phyloP scores from a whole-genome alignment of 2,329 filamentous ascomycete genomes.

The Dothideomycetes sp. region DNA sequence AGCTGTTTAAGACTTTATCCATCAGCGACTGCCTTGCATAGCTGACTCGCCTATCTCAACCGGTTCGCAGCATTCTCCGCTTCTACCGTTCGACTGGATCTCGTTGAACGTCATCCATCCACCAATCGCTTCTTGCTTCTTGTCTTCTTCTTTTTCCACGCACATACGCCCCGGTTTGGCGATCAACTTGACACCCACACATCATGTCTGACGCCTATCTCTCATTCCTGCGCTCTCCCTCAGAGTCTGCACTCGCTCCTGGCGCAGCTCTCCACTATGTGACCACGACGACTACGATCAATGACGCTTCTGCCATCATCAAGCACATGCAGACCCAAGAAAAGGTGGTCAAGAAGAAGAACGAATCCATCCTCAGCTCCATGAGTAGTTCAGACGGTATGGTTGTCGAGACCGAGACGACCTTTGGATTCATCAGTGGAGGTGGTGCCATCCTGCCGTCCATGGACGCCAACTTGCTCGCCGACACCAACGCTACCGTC shows the following conservation, averaged over 20 bases:
- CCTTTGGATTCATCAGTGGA: conserved; percentile 68
- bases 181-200: too few species aligned
- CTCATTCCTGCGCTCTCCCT: conserved; percentile 37
- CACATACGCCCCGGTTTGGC: not conserved
- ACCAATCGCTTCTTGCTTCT: too few species aligned
- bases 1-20: too few species aligned
- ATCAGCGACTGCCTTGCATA: too few species aligned
- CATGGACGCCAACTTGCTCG: conserved; percentile 88
- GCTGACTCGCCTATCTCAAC: too few species aligned
- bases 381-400: conserved; percentile 64
- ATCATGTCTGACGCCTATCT: conserved; percentile 36
- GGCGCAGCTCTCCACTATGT: conserved; percentile 63
- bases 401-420: conserved; percentile 71
- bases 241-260: conserved; percentile 33
- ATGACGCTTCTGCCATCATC: conserved; percentile 64
- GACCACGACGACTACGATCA: conserved; percentile 70
- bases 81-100: too few species aligned
- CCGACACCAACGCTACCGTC: conserved; percentile 69
- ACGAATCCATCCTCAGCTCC: conserved; percentile 63
- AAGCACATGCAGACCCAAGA: conserved; percentile 67
- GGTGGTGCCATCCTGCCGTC: conserved; percentile 82
- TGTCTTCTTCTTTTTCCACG: not conserved
- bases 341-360: conserved; percentile 72
- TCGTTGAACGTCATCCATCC: too few species aligned
- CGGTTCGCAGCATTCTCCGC: too few species aligned